Evolutionary conservation across 345 rosid species (phyloP), one percentile per base, ranked within the genome.

Genomic region (Euphorbia peplus): DNA sequence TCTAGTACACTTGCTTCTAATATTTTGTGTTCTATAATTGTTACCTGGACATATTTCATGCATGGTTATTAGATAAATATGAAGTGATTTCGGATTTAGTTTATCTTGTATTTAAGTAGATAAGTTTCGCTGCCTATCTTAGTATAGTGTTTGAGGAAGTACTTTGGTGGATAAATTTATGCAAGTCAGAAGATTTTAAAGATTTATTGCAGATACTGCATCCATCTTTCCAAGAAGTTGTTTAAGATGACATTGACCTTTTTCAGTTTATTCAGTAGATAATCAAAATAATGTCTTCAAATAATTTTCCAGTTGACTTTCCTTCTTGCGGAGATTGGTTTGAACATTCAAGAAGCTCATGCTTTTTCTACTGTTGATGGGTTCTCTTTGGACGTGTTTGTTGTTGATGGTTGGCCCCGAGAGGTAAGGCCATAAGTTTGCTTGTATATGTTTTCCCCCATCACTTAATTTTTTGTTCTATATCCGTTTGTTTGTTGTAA

Each of bases 291-390:
- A 60, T 69, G 44, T 11, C 18, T 48, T 61, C 37, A 16, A 26
- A 48, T 63, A 37, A 58, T 64, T 76, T 73, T 80, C 24, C 89
- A 91, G 99, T 71, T 91, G 78, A 87, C 96, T 64, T 81, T 91
- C 63, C 70, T 91, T 70, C 93, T 95, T 70, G 93, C 91, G 66
- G 99, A 90, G 75, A 83, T 95, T 83, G 99, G 95, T 42, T 77
- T 95, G 76, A 87, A 88, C 76, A 95, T 95, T 71, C 88, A 88
- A 82, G 99, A 95, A 76, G 97, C 99, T 72, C 97, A 90, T 78
- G 99, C 93, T 21, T 91, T 95, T 81, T 91, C 98, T 44, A 95
- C 96, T 1, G 85, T 42, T 12, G 99, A 95, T 81, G 99, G 99
- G 70, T 95, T 77, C 84, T 95, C 97, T 67, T 80, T 91, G 32